Evolutionary conservation across 371 early-diverging fungal species (phyloP).

Genomic region (Syncephalis plumigaleata): DNA sequence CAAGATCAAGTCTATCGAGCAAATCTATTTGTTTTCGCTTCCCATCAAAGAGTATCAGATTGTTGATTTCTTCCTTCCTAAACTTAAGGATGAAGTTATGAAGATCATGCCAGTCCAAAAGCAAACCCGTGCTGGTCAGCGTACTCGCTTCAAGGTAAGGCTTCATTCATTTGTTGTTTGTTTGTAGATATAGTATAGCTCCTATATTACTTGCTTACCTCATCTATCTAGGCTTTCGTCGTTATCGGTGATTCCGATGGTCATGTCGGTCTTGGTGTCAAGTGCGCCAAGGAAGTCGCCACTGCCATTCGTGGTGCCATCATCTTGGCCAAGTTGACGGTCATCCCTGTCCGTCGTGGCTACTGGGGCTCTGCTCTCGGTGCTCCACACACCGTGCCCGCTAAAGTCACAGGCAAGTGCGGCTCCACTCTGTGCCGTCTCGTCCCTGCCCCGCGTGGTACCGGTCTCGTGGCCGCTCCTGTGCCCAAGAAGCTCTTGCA

Average conservation of each 20-base stretch:
- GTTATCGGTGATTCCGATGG: slow-evolving; percentile 97
- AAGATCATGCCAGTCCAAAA: slow-evolving; percentile 99
- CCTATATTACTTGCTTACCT: too few species aligned
- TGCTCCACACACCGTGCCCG: slow-evolving; percentile 98
- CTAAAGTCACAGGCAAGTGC: slow-evolving; percentile 98
- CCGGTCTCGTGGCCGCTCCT: slow-evolving; percentile 96
- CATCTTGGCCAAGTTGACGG: slow-evolving; percentile 95
- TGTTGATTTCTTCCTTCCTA: slow-evolving; percentile 91
- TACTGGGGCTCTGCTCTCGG: slow-evolving; percentile 97
- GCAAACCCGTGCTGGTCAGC: slow-evolving; percentile 99
- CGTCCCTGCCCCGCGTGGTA: slow-evolving; percentile 98
- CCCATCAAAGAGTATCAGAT: slow-evolving; percentile 99
- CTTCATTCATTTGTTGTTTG: background rate
- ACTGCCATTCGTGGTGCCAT: slow-evolving; percentile 98
- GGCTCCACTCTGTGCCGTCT: slow-evolving; percentile 92
- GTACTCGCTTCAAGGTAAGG: slow-evolving; percentile 90
- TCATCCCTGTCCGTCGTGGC: slow-evolving; percentile 97
- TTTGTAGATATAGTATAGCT: too few species aligned
- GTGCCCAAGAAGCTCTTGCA: slow-evolving; percentile 95
- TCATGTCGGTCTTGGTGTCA: slow-evolving; percentile 98
- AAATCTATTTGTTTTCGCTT: slow-evolving; percentile 95
- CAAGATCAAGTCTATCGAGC: slow-evolving; percentile 75
- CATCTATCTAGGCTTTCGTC: slow-evolving; percentile 79
- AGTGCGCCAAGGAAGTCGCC: slow-evolving; percentile 99
- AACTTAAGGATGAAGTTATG: slow-evolving; percentile 98